Base-by-base conservation (phyloP, 192 early-diverging fungal species). In the Paraglomus brasilianum region DNA sequence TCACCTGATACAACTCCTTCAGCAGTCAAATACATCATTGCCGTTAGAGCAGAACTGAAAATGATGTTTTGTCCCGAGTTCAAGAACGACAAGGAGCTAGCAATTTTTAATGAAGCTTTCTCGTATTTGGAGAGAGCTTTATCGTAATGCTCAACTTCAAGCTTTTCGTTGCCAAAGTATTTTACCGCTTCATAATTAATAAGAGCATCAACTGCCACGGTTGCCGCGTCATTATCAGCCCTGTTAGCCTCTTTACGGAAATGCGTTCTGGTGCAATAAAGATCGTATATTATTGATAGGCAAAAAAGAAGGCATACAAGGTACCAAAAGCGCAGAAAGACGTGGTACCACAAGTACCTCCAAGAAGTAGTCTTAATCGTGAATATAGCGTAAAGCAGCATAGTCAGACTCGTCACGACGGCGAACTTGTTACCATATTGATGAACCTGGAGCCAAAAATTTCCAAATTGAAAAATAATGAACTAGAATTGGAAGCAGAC, bases 161-260 rank as follows among this genome's bases (percentile, higher is more conserved):
- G 92, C 36, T 83, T 82, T 78, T 98, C 97, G 71, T 96, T 97
- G 70, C 90, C 94, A 76, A 98, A 80, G 17, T 80, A 80, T 74
- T 99, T 98, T 61, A 99, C 97, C 8, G 95, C 91, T 78, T 99
- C 97, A 75, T 93, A 96, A 69, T 99, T 99, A 64, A 99, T 86
- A 46, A 99, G 81, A 30, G 96, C 95, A 73, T 99, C 97, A 0
- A 97, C 94, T 6, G 95, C 94, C 5, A 89, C 86, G 7, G 93
- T 89, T 0, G 97, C 96, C 5, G 95, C 97, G 74, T 89, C 77
- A 75, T 98, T 99, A 72, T 99, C 97, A 13, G 97, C 96, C 22
- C 86, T 81, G 74, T 99, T 99, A 83, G 97, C 97, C 53, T 94
- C 80, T 49, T 89, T 89, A 30, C 97, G 88, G 78, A 92, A 89